Evolutionary conservation across 345 rosid species (phyloP), one percentile per base, ranked within the genome.

Genomic region (Moricandia moricandioides): DNA sequence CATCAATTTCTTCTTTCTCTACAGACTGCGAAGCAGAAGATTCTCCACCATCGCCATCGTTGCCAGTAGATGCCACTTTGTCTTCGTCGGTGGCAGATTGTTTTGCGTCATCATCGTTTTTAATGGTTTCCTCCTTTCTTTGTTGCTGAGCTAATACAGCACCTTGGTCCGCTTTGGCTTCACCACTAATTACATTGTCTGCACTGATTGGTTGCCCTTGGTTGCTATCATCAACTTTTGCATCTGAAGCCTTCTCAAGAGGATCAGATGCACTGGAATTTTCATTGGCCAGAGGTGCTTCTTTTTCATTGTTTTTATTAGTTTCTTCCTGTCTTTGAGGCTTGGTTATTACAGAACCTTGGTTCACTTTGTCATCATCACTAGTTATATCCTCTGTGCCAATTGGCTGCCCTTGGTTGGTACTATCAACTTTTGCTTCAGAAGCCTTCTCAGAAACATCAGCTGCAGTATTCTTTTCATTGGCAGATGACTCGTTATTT

Each of bases 1-100:
- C 78, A 82, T 85, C 83, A 69, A 24, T 75, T 30, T 81, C 82
- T 69, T 81, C 90, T 72, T 75, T 85, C 81, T 85, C 93, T 69
- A 70, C 61, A 40, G 79, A 55, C 66, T 83, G 88, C 64, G 82
- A 68, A 70, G 84, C 94, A 62, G 88, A 52, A 80, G 85, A 66
- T 13, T 80, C 71, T 70, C 66, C 79, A 72, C 76, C 73, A 60
- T 79, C 91, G 21, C 84, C 92, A 51, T 78, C 66, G 2, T 35
- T 58, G 65, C 47, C 65, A 12, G 70, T 66, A 31, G 86, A 63
- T 67, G 78, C 69, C 57, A 37, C 81, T 77, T 79, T 83, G 78
- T 78, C 76, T 75, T 84, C 86, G 66, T 88, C 89, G 40, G 76
- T 65, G 29, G 81, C 56, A 79, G 84, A 76, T 72, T 81, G 57